Conservation (phyloP, 2,329 filamentous ascomycete species). For the Hypoxylon sp. region DNA sequence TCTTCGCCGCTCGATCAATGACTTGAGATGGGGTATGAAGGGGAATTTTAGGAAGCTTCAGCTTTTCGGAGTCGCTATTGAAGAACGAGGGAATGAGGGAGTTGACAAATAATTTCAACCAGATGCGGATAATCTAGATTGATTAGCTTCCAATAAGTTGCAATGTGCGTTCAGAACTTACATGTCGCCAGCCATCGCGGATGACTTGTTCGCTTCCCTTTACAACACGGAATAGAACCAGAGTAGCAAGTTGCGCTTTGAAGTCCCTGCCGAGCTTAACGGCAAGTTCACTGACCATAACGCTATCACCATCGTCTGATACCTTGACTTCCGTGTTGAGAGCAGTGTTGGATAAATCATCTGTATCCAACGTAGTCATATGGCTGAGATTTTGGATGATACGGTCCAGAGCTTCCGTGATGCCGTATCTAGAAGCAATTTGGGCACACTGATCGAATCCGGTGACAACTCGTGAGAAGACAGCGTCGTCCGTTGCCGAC, state of each 20-base stretch:
- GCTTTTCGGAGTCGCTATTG: conserved; percentile 70
- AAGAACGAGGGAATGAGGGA: conserved; percentile 90
- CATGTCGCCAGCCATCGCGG: conserved; percentile 82
- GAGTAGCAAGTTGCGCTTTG: conserved; percentile 91
- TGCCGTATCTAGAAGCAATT: conserved; percentile 86
- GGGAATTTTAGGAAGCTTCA: conserved; percentile 86
- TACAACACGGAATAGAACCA: conserved; percentile 95
- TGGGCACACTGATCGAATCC: conserved; percentile 97
- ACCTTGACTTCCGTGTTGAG: conserved; percentile 97
- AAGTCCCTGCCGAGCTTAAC: conserved; percentile 96
- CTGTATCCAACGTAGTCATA: conserved; percentile 89
- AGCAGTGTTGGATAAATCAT: conserved; percentile 82
- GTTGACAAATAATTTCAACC: conserved; percentile 96
- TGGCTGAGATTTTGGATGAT: conserved; percentile 91
- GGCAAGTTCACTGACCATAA: conserved; percentile 98
- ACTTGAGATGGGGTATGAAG: conserved; percentile 92
- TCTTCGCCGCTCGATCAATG: conserved; percentile 86
- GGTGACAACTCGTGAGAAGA: conserved; percentile 92
- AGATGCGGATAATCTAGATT: conserved; percentile 84
- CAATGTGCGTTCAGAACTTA: conserved; percentile 60
- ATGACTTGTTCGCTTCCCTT: conserved; percentile 86
- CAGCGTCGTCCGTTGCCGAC: conserved; percentile 96
- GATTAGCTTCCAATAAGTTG: conserved; percentile 56
- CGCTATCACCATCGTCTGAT: conserved; percentile 79
- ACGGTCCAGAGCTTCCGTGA: conserved; percentile 90